Base-by-base conservation (phyloP, 345 rosid species). In the Eucalyptus erythrocorys region DNA sequence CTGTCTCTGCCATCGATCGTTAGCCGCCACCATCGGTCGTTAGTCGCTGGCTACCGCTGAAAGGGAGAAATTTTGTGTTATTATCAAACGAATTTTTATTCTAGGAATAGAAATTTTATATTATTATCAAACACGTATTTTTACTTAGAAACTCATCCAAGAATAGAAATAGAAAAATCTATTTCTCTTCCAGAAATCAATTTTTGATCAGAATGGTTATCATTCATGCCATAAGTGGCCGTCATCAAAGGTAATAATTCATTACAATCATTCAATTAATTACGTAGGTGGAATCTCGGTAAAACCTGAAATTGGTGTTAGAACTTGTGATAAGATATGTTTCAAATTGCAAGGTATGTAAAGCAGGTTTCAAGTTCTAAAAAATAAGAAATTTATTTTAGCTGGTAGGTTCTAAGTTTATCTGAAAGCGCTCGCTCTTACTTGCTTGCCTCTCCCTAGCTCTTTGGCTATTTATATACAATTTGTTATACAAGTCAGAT, bases 1-100 rank as follows among this genome's bases (percentile, higher is more conserved):
- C 4, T 5, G 0, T 4, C 57, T 51, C 0, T 19, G 1, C 4
- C 10, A 51, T 0, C 0, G 2, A 2, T 51, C 1, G 24, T 51
- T 1, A 0, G 2, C 10, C 2, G 2, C 4, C 10, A 0, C 10
- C 24, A 0, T 51, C 0, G 10, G 10, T 51, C 10, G 0, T 26
- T 0, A 7, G 24, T 7, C 4, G 1, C 4, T 0, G 0, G 0
- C 0, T 1, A 2, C 1, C 0, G 9, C 2, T 0, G 0, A 0
- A 19, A 51, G 10, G 24, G 0, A 19, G 53, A 51, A 51, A 51
- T 21, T 51, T 51, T 7, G 57, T 21, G 0, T 51, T 1, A 0
- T 51, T 51, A 51, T 51, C 10, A 21, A 21, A 21, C 0, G 0
- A 19, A 51, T 51, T 51, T 51, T 0, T 51, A 51, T 19, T 51